Base-by-base conservation (phyloP, 2,329 filamentous ascomycete species). In the Pleurostoma richardsiae region DNA sequence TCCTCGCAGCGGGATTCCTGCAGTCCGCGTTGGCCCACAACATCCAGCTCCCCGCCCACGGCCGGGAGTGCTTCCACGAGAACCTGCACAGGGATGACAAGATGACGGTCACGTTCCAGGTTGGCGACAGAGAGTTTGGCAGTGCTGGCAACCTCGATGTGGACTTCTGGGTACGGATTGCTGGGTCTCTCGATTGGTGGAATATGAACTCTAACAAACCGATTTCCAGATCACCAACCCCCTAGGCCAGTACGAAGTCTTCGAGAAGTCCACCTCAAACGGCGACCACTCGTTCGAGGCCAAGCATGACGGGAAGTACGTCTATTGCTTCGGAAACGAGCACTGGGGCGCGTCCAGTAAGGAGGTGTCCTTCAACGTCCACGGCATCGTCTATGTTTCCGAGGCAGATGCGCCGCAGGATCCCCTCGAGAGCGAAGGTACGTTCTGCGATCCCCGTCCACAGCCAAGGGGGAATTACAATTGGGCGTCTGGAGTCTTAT, bases 311-410 rank as follows among this genome's bases (percentile, higher is more conserved):
- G 94, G 94, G 55, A 90, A 88, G 72, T 96, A 88, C 74, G 76
- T 81, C 48, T 99, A 99, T 82, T 99, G 94, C 82, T 99, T 99
- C 74, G 95, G 94, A 71, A 99, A 99, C 72, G 92, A 97, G 76
- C 86, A 94, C 68, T 99, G 92, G 90, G 88, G 89, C 49, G 90
- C 91, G 49, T 90, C 90, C 68, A 95, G 83, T 65, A 99, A 99
- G 73, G 94, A 99, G 69, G 92, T 99, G 45, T 95, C 90, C 47
- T 99, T 99, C 82, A 99, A 99, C 68, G 94, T 99, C 44, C 94
- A 99, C 71, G 94, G 94, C 58, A 90, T 99, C 55, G 92, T 99
- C 64, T 99, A 97, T 70, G 90, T 99, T 44, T 87, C 88, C 47
- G 94, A 97, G 69, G 76, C 80, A 50, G 92, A 97, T 59, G 79